These are phyloP conservation scores for Trichoderma pleuroti DNA, from an alignment of 2,329 filamentous ascomycete genomes.

Conservation along the genomic window DNA sequence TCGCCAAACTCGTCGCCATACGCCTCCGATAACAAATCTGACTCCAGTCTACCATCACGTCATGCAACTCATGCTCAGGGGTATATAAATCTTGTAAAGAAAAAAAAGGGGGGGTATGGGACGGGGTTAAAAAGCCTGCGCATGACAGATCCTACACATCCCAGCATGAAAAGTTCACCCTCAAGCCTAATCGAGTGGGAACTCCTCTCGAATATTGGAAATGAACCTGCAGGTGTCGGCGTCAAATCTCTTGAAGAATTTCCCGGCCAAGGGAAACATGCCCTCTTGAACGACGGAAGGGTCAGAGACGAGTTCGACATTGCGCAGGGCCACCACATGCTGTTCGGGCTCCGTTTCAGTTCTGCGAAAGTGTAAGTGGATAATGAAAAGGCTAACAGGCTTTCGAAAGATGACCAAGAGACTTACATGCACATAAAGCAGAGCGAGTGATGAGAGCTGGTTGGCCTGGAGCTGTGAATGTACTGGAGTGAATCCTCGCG, in stretches of 20 bases:
- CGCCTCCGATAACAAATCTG: not conserved
- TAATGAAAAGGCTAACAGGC: fast-evolving
- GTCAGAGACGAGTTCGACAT: constrained; percentile 62
- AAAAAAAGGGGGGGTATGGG: not conserved
- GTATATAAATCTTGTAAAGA: not conserved
- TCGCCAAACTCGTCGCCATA: not conserved
- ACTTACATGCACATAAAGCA: constrained; percentile 81
- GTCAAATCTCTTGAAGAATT: constrained; percentile 88
- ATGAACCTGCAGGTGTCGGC: constrained; percentile 63
- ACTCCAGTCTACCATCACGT: not conserved
- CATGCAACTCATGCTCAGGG: not conserved
- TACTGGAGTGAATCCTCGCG: not conserved
- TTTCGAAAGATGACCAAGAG: not conserved
- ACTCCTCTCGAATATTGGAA: constrained; percentile 76
- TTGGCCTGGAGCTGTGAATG: not conserved
- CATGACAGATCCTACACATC: not conserved
- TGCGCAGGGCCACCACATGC: constrained; percentile 60
- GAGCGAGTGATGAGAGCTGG: constrained; percentile 44
- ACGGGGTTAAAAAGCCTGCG: not conserved
- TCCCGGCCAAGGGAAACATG: constrained; percentile 69
- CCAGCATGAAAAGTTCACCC: not conserved
- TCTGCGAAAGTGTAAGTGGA: constrained; percentile 22
- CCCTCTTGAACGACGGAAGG: constrained; percentile 47
- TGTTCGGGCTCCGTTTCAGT: constrained; percentile 34
- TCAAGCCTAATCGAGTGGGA: constrained; percentile 70